Conservation (phyloP, 129 eudicot genomes). For the Arctium lappa region DNA sequence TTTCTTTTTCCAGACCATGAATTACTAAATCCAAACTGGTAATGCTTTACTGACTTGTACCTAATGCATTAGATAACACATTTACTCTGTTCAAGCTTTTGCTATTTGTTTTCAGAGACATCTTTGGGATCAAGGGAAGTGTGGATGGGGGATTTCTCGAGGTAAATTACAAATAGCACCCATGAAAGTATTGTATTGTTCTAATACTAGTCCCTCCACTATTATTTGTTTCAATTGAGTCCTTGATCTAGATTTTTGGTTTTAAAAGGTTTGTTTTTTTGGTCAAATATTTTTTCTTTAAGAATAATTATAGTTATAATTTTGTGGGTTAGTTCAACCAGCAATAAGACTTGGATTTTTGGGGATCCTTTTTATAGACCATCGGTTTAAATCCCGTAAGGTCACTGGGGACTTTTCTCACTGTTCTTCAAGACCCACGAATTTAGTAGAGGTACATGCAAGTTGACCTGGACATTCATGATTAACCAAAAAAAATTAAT, state of each 20-base stretch:
- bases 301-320: background rate
- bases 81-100: background rate
- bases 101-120: background rate
- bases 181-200: background rate
- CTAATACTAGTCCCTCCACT: background rate
- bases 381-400: no score
- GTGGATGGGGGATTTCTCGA: conserved; percentile 30
- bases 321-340: no score
- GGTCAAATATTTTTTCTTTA: background rate
- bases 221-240: background rate
- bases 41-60: background rate
- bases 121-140: conserved; percentile 33
- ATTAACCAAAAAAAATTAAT: no score
- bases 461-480: no score
- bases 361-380: no score
- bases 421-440: no score
- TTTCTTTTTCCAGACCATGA: background rate
- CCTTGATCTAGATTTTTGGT: background rate
- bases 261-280: background rate
- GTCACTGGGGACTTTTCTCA: no score
- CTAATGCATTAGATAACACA: background rate
- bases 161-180: conserved; percentile 13
- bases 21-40: background rate
- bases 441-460: no score
- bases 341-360: no score